phyloP scores from a whole-genome alignment of 495 filamentous ascomycete genomes.

The Aspergillus ostianus region DNA sequence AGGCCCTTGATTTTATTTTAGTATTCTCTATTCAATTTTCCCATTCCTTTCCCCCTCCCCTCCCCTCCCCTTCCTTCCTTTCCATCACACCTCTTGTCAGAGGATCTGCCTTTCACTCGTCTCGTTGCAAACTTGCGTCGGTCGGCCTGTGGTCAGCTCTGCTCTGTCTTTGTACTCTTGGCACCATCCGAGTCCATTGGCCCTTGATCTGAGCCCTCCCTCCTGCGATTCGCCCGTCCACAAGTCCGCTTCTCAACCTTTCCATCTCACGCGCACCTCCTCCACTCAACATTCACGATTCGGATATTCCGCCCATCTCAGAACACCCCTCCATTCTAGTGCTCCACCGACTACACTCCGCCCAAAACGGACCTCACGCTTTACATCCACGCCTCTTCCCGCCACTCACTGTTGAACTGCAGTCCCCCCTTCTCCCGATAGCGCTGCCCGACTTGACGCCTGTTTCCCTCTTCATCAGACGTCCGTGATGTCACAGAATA shows the following conservation, averaged over 20 bases:
- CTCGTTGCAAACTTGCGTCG: slow-evolving; percentile 13
- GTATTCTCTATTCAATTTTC: slow-evolving; percentile 12
- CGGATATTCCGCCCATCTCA: slow-evolving; percentile 30
- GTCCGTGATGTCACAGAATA: slow-evolving; percentile 67
- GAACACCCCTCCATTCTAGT: slow-evolving; percentile 27
- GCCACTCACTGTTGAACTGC: slow-evolving; percentile 45
- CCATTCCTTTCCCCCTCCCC: slow-evolving; percentile 9
- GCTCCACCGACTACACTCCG: slow-evolving; percentile 30
- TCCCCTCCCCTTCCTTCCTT: slow-evolving; percentile 8
- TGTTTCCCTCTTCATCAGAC: slow-evolving; percentile 21
- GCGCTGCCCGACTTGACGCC: slow-evolving; percentile 22
- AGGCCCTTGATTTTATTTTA: neutral
- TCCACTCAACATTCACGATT: slow-evolving; percentile 32
- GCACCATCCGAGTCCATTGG: slow-evolving; percentile 28
- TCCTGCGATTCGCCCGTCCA: slow-evolving; percentile 28
- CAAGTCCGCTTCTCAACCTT: slow-evolving; percentile 27
- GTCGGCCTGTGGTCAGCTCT: slow-evolving; percentile 14
- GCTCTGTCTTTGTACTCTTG: slow-evolving; percentile 25
- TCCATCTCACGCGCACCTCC: slow-evolving; percentile 32
- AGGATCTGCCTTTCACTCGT: slow-evolving; percentile 10
- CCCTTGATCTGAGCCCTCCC: slow-evolving; percentile 25
- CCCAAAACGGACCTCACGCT: slow-evolving; percentile 55
- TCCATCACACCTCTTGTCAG: slow-evolving; percentile 4
- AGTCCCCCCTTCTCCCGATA: slow-evolving; percentile 46
- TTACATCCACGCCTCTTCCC: slow-evolving; percentile 31